Evolutionary conservation across 2,329 filamentous ascomycete genomes (phyloP), one percentile per base, ranked within the genome.

Genomic region (Hymenoscyphus fructigenus): DNA sequence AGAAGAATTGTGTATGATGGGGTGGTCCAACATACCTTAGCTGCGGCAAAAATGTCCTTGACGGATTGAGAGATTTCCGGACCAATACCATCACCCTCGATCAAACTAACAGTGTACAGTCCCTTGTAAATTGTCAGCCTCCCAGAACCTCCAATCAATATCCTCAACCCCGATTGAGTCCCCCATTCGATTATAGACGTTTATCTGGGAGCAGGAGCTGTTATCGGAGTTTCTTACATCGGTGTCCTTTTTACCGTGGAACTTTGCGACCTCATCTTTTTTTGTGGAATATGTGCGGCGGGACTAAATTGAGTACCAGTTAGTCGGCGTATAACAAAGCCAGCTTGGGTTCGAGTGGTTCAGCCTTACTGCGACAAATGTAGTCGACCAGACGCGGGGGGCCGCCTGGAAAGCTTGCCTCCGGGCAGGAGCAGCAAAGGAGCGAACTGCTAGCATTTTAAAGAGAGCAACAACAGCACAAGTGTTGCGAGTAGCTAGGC

Each of bases 41-140:
- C 95, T 75, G 95, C 95, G 75, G 88, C 85, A 83, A 97, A 99
- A 82, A 99, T 99, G 80, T 97, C 92, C 88, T 98, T 99, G 77
- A 99, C 93, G 60, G 95, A 96, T 81, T 97, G 89, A 71, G 95
- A 89, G 78, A 99, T 99, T 83, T 99, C 94, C 70, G 95, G 95
- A 68, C 95, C 95, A 79, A 99, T 99, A 79, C 95, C 95, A 77
- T 99, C 96, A 82, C 96, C 95, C 86, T 99, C 96, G 72, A 99
- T 99, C 81, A 99, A 85, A 75, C 92, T 94, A 76, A 99, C 95
- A 65, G 91, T 91, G 86, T 90, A 99, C 81, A 95, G 95, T 77
- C 95, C 95, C 92, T 96, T 75, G 10, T 47, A 34, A 38, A 50
- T 64, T 56, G 62, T 75, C 64, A 75, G 72, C 61, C n/a, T 29